A percentile compares a stretch with the other conserved stretches of the same genome.
Conservation (phyloP, 495 filamentous ascomycete genomes). For the Penicillium nucicola region DNA sequence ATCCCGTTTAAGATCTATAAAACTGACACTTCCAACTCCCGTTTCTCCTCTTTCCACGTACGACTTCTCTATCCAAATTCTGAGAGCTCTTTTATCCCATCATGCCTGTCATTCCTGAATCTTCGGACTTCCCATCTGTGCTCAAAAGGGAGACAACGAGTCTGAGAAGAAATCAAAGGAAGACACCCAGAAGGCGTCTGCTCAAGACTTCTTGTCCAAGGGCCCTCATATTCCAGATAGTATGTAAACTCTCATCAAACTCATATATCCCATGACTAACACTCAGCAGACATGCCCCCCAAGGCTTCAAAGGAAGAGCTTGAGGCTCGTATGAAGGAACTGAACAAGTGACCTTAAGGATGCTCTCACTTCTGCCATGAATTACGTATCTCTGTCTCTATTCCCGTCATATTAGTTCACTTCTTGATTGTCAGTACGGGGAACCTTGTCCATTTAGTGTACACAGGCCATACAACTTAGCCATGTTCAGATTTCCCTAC, state of each 20-base stretch:
- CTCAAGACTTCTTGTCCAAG: slow-evolving; percentile 38
- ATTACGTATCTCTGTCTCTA: background rate
- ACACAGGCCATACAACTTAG: background rate
- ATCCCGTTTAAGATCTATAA: slow-evolving; percentile 16
- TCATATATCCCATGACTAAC: slow-evolving; percentile 1
- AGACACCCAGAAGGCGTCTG: slow-evolving; percentile 30
- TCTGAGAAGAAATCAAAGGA: slow-evolving; percentile 18
- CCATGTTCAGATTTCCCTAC: too few relatives aligned
- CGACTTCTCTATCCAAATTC: background rate
- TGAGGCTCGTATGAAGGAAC: slow-evolving; percentile 55
- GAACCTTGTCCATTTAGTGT: background rate
- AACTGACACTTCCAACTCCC: background rate
- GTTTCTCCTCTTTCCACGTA: background rate
- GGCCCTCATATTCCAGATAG: slow-evolving; percentile 45
- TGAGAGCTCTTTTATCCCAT: background rate
- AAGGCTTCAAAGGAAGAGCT: slow-evolving; percentile 66
- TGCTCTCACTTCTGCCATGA: background rate
- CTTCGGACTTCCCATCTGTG: slow-evolving; percentile 21
- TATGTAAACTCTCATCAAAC: slow-evolving; percentile 20
- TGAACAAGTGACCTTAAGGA: slow-evolving; percentile 54
- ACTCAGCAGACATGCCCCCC: slow-evolving; percentile 46
- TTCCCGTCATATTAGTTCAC: background rate
- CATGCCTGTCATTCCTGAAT: slow-evolving; percentile 39
- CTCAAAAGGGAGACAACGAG: slow-evolving; percentile 20
- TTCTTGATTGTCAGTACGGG: too few relatives aligned